A percentile compares a stretch with the other conserved stretches of the same genome.
Conservation (phyloP, 78 protist genomes). For the Paulinella micropora region DNA sequence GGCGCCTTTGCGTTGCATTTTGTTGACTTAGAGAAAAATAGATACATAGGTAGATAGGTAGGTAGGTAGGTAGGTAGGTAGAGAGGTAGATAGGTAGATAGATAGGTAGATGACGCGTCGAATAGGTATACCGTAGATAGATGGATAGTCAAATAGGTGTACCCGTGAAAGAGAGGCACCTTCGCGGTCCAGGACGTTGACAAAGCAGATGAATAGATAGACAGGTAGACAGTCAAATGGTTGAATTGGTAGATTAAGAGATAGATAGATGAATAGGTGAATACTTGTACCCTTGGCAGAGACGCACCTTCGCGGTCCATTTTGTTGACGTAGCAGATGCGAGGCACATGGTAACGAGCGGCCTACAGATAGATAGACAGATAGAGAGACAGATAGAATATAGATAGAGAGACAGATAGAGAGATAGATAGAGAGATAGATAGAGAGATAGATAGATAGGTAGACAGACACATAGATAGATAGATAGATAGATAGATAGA, state of each 20-base stretch:
- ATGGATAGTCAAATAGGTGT: neutral
- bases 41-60: neutral
- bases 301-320: conserved; percentile 66
- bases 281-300: too few species aligned
- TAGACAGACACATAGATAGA: neutral
- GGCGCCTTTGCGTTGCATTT: conserved; percentile 67
- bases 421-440: neutral
- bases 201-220: conserved; percentile 33
- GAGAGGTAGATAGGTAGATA: neutral
- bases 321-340: conserved; percentile 75
- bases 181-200: conserved; percentile 78
- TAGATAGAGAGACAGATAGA: neutral
- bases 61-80: neutral
- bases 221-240: neutral
- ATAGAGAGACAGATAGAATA: neutral
- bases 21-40: conserved; percentile 66
- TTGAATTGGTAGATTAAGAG: neutral
- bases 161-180: too few species aligned
- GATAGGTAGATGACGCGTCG: neutral
- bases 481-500: neutral
- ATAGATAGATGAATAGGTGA: neutral
- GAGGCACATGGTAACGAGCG: conserved; percentile 64
- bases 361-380: neutral
- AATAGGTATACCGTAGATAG: neutral
- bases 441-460: neutral